A percentile compares a stretch with the other conserved stretches of the same genome.
Evolutionary conservation across 1,284 basidiomycete genomes (phyloP).

Genomic region (Uromyces viciae-fabae): DNA sequence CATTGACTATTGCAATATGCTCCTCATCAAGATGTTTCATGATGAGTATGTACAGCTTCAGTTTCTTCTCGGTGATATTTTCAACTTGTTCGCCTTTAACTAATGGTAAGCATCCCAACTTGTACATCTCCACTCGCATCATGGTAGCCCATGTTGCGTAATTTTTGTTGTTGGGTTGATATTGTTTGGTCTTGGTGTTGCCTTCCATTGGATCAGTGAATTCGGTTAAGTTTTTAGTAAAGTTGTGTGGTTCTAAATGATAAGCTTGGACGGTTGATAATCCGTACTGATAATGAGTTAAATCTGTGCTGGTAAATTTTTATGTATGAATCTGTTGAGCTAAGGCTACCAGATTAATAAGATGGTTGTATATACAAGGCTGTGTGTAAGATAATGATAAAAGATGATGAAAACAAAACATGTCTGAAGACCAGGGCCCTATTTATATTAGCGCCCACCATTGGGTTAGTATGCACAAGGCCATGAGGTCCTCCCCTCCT

Average conservation of each 20-base stretch:
- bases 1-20: not conserved
- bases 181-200: not conserved
- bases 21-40: not conserved
- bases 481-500: not conserved
- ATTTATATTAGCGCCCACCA: conserved; percentile 14
- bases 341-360: too few relatives aligned
- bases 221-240: too few relatives aligned
- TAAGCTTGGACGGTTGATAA: too few relatives aligned
- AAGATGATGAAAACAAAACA: too few relatives aligned
- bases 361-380: too few relatives aligned
- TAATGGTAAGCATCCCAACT: not conserved
- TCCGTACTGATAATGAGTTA: too few relatives aligned
- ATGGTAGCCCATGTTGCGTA: not conserved
- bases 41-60: not conserved
- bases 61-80: not conserved
- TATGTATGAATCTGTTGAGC: too few relatives aligned
- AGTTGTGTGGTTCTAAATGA: too few relatives aligned
- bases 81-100: not conserved
- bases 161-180: not conserved
- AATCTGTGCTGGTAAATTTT: too few relatives aligned
- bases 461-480: not conserved
- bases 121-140: not conserved
- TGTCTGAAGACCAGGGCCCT: too few relatives aligned
- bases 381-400: too few relatives aligned
- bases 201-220: too few relatives aligned